These are phyloP conservation scores for Ramalina peruviana DNA, from an alignment of 495 filamentous ascomycete species.

Conservation along the genomic window DNA sequence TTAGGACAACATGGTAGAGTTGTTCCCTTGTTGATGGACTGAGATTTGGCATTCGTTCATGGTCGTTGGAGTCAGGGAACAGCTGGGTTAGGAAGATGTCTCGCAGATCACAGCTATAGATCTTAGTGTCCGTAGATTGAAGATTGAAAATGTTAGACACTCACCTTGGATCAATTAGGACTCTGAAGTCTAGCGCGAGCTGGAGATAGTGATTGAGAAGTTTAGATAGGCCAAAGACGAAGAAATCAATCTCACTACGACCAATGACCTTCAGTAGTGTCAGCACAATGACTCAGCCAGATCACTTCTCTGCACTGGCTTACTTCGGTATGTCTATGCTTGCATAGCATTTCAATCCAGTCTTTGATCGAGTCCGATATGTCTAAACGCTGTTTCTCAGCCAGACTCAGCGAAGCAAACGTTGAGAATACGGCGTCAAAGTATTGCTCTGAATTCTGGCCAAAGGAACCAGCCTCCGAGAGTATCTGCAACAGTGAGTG, in stretches of 20 bases:
- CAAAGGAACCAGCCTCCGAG: constrained; percentile 29
- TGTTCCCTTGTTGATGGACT: constrained; percentile 44
- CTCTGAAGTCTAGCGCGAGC: constrained; percentile 28
- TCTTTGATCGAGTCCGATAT: constrained; percentile 34
- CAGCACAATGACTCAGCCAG: not conserved
- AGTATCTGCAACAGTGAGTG: constrained; percentile 28
- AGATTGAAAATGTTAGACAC: constrained; percentile 24
- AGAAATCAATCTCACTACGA: constrained; percentile 32
- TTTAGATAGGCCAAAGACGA: constrained; percentile 33
- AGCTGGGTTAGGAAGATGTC: constrained; percentile 53
- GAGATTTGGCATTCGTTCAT: constrained; percentile 31
- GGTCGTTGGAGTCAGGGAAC: constrained; percentile 44
- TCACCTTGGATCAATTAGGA: constrained; percentile 21
- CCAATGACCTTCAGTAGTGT: constrained; percentile 31
- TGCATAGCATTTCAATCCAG: constrained; percentile 42
- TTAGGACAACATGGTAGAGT: constrained; percentile 48
- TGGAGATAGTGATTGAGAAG: constrained; percentile 36
- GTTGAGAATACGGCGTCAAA: constrained; percentile 37
- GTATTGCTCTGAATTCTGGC: constrained; percentile 38
- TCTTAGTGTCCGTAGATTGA: constrained; percentile 1
- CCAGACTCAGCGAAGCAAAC: constrained; percentile 41
- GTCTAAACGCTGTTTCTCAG: constrained; percentile 34
- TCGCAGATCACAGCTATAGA: constrained; percentile 29
- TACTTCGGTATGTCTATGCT: constrained; percentile 38
- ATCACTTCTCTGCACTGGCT: constrained; percentile 1